These are phyloP conservation scores for Teratosphaeriaceae sp. DNA, from an alignment of 2,329 filamentous ascomycete species.

Conservation along the genomic window DNA sequence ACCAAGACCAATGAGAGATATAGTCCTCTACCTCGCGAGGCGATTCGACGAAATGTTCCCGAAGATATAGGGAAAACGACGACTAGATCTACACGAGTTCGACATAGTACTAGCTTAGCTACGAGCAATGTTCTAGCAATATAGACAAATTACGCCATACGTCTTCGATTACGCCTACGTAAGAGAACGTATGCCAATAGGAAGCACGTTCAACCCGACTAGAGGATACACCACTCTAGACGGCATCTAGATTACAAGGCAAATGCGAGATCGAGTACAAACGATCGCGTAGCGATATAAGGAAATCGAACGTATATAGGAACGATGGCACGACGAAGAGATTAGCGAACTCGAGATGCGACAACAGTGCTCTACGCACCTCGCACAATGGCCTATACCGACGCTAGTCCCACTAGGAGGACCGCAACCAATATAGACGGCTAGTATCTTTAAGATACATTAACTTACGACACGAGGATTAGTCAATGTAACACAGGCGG, in stretches of 20 bases:
- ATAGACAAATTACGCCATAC: conserved; percentile 2
- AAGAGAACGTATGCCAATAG: conserved; percentile 6
- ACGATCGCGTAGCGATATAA: conserved; percentile 2
- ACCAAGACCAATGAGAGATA: conserved; percentile 2
- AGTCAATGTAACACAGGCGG: no score
- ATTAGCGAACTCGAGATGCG: neutral
- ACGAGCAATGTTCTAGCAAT: conserved; percentile 8
- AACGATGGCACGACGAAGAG: neutral
- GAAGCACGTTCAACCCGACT: conserved; percentile 6
- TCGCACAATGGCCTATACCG: no score
- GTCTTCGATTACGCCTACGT: conserved; percentile 4
- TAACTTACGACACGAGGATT: no score
- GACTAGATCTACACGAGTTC: conserved; percentile 8
- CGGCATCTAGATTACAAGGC: conserved; percentile 5
- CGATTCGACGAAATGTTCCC: conserved; percentile 7
- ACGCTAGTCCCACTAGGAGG: no score
- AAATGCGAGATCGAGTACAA: conserved; percentile 2
- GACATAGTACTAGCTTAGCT: conserved; percentile 6
- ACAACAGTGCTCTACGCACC: neutral
- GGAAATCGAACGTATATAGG: conserved; percentile 1
- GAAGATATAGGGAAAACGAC: conserved; percentile 6
- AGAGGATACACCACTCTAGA: conserved; percentile 7
- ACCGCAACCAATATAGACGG: no score
- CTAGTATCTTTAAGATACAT: no score
- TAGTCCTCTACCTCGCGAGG: conserved; percentile 2